These are phyloP conservation scores for Agaricus subrufescens DNA, from an alignment of 768 basidiomycete species.

Conservation along the genomic window DNA sequence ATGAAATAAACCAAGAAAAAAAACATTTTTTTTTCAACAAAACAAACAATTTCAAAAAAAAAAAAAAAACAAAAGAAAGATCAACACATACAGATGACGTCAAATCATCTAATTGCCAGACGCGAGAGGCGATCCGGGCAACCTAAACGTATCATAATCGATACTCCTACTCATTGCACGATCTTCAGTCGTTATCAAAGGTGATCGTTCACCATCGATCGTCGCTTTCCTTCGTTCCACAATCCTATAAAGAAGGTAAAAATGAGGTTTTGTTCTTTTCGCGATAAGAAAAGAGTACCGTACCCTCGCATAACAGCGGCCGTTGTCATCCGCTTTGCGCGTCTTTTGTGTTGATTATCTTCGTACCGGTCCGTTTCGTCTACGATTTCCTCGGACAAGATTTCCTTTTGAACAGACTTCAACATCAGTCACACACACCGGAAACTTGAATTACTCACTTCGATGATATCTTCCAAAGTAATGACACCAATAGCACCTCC, in stretches of 20 bases:
- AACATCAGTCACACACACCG: conserved; percentile 10
- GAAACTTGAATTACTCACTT: conserved; percentile 30
- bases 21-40: too few species aligned
- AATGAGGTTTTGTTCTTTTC: not conserved
- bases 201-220: not conserved
- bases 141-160: not conserved
- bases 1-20: too few species aligned
- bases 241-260: conserved; percentile 30
- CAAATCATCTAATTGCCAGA: too few species aligned
- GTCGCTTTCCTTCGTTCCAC: conserved; percentile 38
- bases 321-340: conserved; percentile 67
- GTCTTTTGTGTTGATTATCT: conserved; percentile 77
- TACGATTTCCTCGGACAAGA: conserved; percentile 93
- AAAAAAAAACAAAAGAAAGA: too few species aligned
- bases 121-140: not conserved
- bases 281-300: conserved; percentile 15
- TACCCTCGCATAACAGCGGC: conserved; percentile 79
- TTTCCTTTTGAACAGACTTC: conserved; percentile 49
- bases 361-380: conserved; percentile 92
- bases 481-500: conserved; percentile 91
- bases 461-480: conserved; percentile 85
- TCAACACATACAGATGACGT: too few species aligned
- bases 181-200: not conserved
- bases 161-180: not conserved
- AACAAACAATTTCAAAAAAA: too few species aligned